phyloP scores from a whole-genome alignment of 106 monocot species.

The Chionographis japonica region DNA sequence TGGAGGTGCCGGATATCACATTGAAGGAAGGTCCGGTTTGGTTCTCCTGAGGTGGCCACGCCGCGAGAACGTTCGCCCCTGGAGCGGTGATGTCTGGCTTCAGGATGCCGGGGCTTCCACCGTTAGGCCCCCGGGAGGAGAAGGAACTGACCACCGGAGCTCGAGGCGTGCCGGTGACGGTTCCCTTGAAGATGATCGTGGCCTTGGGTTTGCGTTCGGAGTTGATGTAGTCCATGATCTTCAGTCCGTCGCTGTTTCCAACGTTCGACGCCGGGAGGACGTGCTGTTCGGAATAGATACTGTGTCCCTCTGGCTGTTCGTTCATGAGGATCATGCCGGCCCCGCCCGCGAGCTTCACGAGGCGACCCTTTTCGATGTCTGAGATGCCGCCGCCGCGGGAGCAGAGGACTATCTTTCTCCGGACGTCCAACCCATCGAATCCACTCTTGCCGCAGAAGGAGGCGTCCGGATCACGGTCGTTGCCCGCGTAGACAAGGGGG shows the following conservation, averaged over 20 bases:
- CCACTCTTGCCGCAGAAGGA: neutral
- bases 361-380: neutral
- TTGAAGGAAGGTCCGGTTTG: slow-evolving; percentile 8
- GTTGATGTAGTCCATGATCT: slow-evolving; percentile 7
- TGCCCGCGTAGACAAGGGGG: neutral
- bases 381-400: neutral
- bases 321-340: slow-evolving; percentile 27
- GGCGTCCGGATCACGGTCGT: neutral
- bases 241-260: neutral
- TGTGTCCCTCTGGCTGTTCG: neutral
- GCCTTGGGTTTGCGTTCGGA: slow-evolving; percentile 6
- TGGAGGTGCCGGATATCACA: slow-evolving; percentile 11
- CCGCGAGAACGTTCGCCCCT: slow-evolving; percentile 31
- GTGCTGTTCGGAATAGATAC: slow-evolving; percentile 10
- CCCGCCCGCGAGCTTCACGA: slow-evolving; percentile 21
- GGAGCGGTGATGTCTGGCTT: slow-evolving; percentile 45
- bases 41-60: slow-evolving; percentile 11
- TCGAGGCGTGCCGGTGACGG: neutral
- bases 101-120: slow-evolving; percentile 22
- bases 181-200: slow-evolving; percentile 12
- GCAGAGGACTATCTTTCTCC: slow-evolving; percentile 12
- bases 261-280: slow-evolving; percentile 26
- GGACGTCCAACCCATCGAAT: neutral
- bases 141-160: slow-evolving; percentile 21
- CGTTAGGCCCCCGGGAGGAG: slow-evolving; percentile 38